phyloP scores from a whole-genome alignment of 73 alveolate species.

The Symbiodinium natans region DNA sequence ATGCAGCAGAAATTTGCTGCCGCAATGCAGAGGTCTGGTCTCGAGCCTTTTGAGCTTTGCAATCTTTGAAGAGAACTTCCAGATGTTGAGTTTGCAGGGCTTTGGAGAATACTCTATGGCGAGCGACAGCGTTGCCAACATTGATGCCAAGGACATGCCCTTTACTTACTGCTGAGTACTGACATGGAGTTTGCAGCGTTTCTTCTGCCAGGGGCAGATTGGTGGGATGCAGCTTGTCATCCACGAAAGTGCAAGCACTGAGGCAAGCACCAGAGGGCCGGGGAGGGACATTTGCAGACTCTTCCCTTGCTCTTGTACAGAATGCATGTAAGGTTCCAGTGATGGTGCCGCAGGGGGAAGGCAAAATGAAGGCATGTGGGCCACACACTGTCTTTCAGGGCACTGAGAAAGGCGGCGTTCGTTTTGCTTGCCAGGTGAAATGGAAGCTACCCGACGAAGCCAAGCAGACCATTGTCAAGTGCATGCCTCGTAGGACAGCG shows the following conservation, averaged over 20 bases:
- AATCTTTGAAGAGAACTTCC: not conserved
- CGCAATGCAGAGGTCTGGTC: constrained; percentile 62
- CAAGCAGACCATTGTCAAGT: constrained; percentile 85
- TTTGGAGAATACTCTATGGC: constrained; percentile 80
- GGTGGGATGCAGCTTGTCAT: constrained; percentile 92
- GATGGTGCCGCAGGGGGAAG: constrained; percentile 93
- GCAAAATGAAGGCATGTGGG: constrained; percentile 68
- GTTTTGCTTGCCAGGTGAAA: not conserved
- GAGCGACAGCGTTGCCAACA: constrained; percentile 85
- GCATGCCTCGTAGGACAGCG: not conserved
- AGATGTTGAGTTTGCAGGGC: constrained; percentile 24
- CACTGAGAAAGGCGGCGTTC: not conserved
- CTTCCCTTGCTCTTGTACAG: not conserved
- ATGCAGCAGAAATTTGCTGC: constrained; percentile 91
- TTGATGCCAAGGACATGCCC: constrained; percentile 69
- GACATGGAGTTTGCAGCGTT: not conserved
- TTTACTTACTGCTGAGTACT: not conserved
- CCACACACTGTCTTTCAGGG: not conserved
- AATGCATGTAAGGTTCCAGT: constrained; percentile 30
- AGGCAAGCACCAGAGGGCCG: not conserved
- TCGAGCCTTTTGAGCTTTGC: not conserved
- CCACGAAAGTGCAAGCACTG: constrained; percentile 61
- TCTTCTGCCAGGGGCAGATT: constrained; percentile 39
- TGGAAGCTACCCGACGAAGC: constrained; percentile 91
- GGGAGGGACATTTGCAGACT: not conserved